Evolutionary conservation across 2,329 filamentous ascomycete species (phyloP), one percentile per base, ranked within the genome.

Genomic region (Ophiostoma fasciatum): DNA sequence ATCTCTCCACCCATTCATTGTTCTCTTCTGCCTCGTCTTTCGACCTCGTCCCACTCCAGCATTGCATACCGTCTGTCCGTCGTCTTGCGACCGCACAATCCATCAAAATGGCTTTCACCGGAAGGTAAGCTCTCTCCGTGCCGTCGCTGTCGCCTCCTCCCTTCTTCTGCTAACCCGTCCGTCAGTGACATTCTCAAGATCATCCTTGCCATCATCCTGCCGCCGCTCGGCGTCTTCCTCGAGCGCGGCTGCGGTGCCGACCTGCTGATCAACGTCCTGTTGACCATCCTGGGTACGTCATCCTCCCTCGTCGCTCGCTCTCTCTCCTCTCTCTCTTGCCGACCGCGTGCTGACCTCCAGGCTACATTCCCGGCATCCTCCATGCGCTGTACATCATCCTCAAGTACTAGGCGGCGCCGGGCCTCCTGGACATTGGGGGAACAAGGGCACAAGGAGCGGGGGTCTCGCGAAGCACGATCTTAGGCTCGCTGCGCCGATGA

Each of bases 331-430:
- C 7, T 12, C 23, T 14, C 10, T 22, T 9, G 3, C 8, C 6
- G 7, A 15, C 3, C 4, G 7, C 21, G 3, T 20, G 13, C 38
- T 42, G 11, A 40, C 36, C 8, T 2, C 12, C 35, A 65, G 63
- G 63, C 53, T 68, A 68, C 55, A 70, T 87, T 51, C 80, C 79
- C 46, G 82, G 84, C 59, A 87, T 93, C 64, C 83, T 93, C 59
- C 85, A 94, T 67, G 85, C 85, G 43, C 63, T 93, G 65, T 93
- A 90, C 71, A 87, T 93, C 53, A 90, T 93, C 49, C 68, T 90
- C 51, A 90, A 88, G 63, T 88, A 85, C 57, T 92, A 83, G 38
- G 35, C 28, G 20, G 11, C 14, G 18, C 19, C 18, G 28, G 12
- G 20, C n/a, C n/a, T n/a, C n/a, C n/a, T n/a, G 19, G 23, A 20